phyloP scores from a whole-genome alignment of 129 eudicot species.

The Erigeron canadensis region DNA sequence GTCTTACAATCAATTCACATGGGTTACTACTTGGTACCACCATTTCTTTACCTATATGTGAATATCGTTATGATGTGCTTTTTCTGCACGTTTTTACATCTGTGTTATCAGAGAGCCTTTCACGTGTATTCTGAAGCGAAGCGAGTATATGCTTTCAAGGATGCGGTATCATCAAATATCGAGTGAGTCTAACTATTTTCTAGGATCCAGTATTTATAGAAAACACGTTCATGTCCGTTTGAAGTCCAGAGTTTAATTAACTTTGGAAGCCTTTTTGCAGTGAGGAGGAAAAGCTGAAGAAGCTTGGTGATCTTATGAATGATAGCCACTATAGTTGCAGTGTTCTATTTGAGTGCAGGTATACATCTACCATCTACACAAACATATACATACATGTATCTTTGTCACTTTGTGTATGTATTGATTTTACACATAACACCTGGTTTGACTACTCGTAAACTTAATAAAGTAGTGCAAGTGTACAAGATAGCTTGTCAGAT shows the following conservation, averaged over 20 bases:
- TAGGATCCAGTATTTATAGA: not conserved
- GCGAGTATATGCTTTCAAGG: conserved; percentile 83
- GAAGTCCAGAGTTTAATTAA: conserved; percentile 2
- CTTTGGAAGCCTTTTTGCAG: conserved; percentile 39
- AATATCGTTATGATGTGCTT: not conserved
- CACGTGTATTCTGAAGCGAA: conserved; percentile 93
- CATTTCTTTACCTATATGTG: not conserved
- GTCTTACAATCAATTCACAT: too few species aligned
- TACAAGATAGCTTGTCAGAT: not conserved
- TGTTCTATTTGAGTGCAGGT: conserved; percentile 93
- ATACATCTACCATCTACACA: conserved; percentile 6
- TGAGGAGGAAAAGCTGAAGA: conserved; percentile 78
- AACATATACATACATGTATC: not conserved
- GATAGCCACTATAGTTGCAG: conserved; percentile 98
- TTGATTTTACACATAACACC: not conserved
- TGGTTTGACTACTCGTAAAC: too few species aligned
- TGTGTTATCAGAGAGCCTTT: conserved; percentile 61
- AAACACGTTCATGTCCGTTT: not conserved
- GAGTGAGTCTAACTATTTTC: conserved; percentile 39
- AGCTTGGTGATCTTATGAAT: conserved; percentile 92
- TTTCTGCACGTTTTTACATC: conserved; percentile 10
- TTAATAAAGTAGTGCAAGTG: not conserved
- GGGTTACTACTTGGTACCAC: not conserved
- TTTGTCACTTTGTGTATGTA: not conserved
- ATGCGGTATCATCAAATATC: conserved; percentile 60